A percentile compares a stretch with the other conserved stretches of the same genome.
phyloP scores from a whole-genome alignment of 1,139 yeast species.

The Geotrichum klebahnii region DNA sequence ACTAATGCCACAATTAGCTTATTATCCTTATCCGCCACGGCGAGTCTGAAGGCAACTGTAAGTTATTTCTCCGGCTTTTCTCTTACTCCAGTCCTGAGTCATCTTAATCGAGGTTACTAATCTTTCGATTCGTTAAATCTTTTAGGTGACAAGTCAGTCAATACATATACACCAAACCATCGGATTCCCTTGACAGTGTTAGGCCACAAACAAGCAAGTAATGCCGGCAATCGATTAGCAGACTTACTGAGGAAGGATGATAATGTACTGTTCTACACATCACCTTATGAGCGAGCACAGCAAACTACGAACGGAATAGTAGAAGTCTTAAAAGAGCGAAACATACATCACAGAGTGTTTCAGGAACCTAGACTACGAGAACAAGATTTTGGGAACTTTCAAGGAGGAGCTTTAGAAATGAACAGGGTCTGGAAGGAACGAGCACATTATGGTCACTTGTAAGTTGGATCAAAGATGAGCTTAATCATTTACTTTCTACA shows the following conservation, averaged over 20 bases:
- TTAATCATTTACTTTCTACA: not conserved
- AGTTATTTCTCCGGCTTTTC: constrained; percentile 17
- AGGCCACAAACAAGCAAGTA: constrained; percentile 59
- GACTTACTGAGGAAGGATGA: constrained; percentile 51
- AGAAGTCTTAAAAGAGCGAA: constrained; percentile 50
- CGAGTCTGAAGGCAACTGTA: constrained; percentile 78
- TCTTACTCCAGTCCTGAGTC: not conserved
- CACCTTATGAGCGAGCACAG: constrained; percentile 77
- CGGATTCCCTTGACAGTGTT: constrained; percentile 61
- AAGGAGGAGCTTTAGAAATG: constrained; percentile 69
- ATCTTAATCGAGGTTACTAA: not conserved
- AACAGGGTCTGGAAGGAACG: constrained; percentile 72
- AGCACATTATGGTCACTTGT: constrained; percentile 82
- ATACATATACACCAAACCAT: constrained; percentile 73
- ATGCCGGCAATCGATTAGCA: constrained; percentile 61
- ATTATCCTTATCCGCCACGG: constrained; percentile 84
- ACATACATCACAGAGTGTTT: constrained; percentile 49
- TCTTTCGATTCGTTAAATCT: not conserved
- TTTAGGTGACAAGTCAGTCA: constrained; percentile 68
- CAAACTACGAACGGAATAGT: constrained; percentile 72
- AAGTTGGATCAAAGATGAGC: constrained; percentile 11
- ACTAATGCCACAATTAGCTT: too few relatives aligned
- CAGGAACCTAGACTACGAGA: constrained; percentile 91
- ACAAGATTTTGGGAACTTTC: constrained; percentile 93
- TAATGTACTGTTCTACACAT: constrained; percentile 62